Evolutionary conservation across 192 early-diverging fungal species (phyloP), one percentile per base, ranked within the genome.

Genomic region (Coemansia sp.): DNA sequence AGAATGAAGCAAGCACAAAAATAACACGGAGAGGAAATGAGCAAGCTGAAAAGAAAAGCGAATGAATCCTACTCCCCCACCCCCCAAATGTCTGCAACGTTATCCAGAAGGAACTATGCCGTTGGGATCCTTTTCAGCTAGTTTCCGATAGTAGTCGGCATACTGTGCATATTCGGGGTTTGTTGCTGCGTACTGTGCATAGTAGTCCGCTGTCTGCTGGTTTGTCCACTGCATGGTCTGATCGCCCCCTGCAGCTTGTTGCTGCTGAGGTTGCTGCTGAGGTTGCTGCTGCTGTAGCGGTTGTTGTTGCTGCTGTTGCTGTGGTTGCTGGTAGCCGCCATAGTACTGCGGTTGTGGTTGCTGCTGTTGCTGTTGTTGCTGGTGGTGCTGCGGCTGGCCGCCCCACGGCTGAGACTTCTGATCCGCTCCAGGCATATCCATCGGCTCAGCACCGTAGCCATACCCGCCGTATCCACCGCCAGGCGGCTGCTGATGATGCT

Each of bases 101-200:
- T 68, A 67, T 11, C 71, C 67, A 8, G 80, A 74, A 39, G 72
- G 74, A 22, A 83, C 80, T 47, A 83, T 78, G 26, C 80, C 80
- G 41, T 83, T 62, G 11, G 80, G 80, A 12, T 83, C 80, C 65
- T 65, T 83, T 39, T 73, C 80, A 7, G 80, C 80, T 26, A 83
- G 69, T 45, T 74, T 77, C 22, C 76, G 74, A 40, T 83, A 83
- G 47, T 83, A 83, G 36, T 83, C 74, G 4, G 76, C 80, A 22
- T 83, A 83, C 65, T 83, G 80, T 1, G 76, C 80, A 45, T 83
- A 83, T 43, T 83, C 76, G 19, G 80, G 80, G 43, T 67, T 75
- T 13, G 71, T 72, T 9, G 71, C 46, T 6, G 76, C 76, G 54
- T 83, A 74, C 64, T 83, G 76, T 5, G 80, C 60, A 55, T 83